Evolutionary conservation across 2,329 filamentous ascomycete genomes (phyloP), one percentile per base, ranked within the genome.

Genomic region (Fusarium pilosicola): DNA sequence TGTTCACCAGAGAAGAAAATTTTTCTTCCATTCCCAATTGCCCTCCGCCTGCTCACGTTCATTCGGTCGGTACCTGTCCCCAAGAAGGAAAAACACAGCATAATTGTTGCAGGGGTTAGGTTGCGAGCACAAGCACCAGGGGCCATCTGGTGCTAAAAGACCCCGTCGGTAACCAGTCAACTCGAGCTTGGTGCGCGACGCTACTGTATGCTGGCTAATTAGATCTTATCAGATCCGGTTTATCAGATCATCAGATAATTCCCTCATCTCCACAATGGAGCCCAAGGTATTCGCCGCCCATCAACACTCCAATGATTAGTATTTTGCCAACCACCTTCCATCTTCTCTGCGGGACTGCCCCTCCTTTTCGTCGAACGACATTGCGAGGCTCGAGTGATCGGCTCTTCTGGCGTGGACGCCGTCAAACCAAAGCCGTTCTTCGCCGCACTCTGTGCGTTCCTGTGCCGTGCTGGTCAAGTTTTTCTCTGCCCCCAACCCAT

Each of bases 241-340:
- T 87, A 88, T 87, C 86, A 85, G 86, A 88, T 88, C 81, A 87
- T 87, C 85, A 85, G 85, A 87, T 87, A 85, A 83, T 81, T 82
- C 80, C 80, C 83, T 83, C 83, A 78, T 79, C 79, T 76, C 79
- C 81, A 81, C 80, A 70, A 61, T 60, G 64, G 56, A 66, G 62
- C 65, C 34, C 58, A 48, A 65, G 64, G 62, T 66, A 38, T 62
- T 71, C 52, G 59, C 46, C 39, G 62, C 57, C 67, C 69, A 32
- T 62, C 49, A 14, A 38, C 44, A 62, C 60, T 71, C 70, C 73
- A 74, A 74, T 74, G 70, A 71, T 41, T 30, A 59, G 42, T 42
- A 38, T 41, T 28, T 30, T 26, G 32, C 45, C 60, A 69, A 46
- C 56, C 54, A 57, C 61, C 61, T 65, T 42, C 26, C 54, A 41